phyloP scores from a whole-genome alignment of 345 rosid species.

The Linum trigynum region DNA sequence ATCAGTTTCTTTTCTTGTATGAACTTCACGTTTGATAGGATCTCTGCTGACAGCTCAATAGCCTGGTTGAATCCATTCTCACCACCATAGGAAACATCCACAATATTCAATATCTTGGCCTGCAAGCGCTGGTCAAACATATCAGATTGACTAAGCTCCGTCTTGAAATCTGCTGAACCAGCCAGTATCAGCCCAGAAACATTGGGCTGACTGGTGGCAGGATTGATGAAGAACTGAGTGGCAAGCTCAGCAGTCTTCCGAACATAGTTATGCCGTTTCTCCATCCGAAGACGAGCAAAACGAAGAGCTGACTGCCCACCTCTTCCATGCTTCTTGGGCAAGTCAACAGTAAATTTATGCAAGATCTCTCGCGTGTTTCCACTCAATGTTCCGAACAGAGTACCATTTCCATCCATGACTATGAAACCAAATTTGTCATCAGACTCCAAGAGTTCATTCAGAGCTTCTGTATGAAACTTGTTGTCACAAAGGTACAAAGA shows the following conservation, averaged over 20 bases:
- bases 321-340: constrained; percentile 5
- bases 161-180: constrained; percentile 4
- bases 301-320: constrained; percentile 5
- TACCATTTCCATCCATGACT: constrained; percentile 6
- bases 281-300: background rate
- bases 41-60: background rate
- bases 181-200: background rate
- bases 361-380: constrained; percentile 1
- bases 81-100: constrained; percentile 3
- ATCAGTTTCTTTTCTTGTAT: background rate
- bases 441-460: constrained; percentile 5
- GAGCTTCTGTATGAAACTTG: constrained; percentile 5
- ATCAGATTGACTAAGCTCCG: constrained; percentile 1
- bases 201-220: constrained; percentile 5
- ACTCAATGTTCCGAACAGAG: constrained; percentile 2
- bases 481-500: constrained; percentile 4
- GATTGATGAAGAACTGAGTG: constrained; percentile 4
- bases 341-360: constrained; percentile 1
- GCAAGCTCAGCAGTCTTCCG: constrained; percentile 6
- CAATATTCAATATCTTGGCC: constrained; percentile 2
- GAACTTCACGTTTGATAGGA: constrained; percentile 1
- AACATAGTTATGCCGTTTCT: background rate
- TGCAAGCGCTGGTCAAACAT: constrained; percentile 1
- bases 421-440: constrained; percentile 4
- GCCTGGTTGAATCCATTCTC: constrained; percentile 5